These are phyloP conservation scores for Viola odorata DNA, from an alignment of 345 rosid genomes.

Conservation along the genomic window DNA sequence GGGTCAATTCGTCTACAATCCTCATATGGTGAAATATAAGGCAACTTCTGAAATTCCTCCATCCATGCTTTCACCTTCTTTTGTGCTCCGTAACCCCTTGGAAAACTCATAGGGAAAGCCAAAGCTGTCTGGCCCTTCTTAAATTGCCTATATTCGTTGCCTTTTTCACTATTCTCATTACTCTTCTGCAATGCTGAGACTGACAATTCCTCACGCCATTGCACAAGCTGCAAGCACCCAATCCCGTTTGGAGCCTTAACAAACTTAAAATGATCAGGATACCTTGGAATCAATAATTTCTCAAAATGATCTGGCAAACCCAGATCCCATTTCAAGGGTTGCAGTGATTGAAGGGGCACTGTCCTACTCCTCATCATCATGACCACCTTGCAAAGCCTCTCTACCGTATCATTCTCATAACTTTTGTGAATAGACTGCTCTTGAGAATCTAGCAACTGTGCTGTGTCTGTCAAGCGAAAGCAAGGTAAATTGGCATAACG, in stretches of 20 bases:
- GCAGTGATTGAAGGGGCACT: slow-evolving; percentile 55
- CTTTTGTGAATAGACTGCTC: slow-evolving; percentile 63
- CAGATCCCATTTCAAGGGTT: slow-evolving; percentile 78
- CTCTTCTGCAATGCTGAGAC: slow-evolving; percentile 63
- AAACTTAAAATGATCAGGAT: slow-evolving; percentile 57
- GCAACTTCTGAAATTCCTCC: slow-evolving; percentile 95
- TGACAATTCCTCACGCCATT: slow-evolving; percentile 62
- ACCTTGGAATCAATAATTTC: slow-evolving; percentile 51
- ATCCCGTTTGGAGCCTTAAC: slow-evolving; percentile 53
- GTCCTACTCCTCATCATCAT: slow-evolving; percentile 85
- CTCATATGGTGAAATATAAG: slow-evolving; percentile 90
- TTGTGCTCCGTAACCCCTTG: slow-evolving; percentile 90
- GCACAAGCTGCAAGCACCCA: slow-evolving; percentile 48
- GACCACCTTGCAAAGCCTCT: slow-evolving; percentile 71
- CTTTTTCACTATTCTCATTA: slow-evolving; percentile 35
- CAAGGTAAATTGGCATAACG: slow-evolving; percentile 82
- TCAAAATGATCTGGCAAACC: slow-evolving; percentile 80
- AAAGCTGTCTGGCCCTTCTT: slow-evolving; percentile 65
- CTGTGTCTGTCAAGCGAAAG: slow-evolving; percentile 78
- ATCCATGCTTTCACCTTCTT: slow-evolving; percentile 91
- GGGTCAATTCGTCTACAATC: slow-evolving; percentile 70
- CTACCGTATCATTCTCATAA: slow-evolving; percentile 61
- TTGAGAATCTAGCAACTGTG: slow-evolving; percentile 67
- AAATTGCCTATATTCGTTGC: slow-evolving; percentile 61
- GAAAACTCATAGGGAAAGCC: slow-evolving; percentile 78